phyloP scores from a whole-genome alignment of 2,329 filamentous ascomycete species.

The Pestalotiopsis sp. region DNA sequence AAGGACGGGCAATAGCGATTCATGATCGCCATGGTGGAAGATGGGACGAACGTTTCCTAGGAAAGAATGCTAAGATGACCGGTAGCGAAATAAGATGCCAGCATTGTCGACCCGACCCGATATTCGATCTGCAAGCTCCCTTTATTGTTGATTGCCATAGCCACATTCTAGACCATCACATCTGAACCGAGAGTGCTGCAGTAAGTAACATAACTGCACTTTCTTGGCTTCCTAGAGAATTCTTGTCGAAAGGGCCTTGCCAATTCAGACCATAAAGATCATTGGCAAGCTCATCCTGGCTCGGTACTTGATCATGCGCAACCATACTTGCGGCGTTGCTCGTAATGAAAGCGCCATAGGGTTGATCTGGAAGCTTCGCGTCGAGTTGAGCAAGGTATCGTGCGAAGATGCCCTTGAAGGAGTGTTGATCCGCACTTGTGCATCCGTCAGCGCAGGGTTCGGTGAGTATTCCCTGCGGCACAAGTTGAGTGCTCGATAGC shows the following conservation, averaged over 20 bases:
- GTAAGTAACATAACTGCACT: slow-evolving; percentile 59
- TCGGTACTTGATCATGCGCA: slow-evolving; percentile 44
- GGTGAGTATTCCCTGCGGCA: slow-evolving; percentile 42
- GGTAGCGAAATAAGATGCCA: too few species aligned
- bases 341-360: slow-evolving; percentile 48
- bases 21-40: too few species aligned
- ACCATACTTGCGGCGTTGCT: slow-evolving; percentile 58
- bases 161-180: neutral
- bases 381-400: slow-evolving; percentile 58
- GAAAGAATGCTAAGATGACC: too few species aligned
- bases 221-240: slow-evolving; percentile 53
- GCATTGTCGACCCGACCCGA: too few species aligned
- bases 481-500: slow-evolving; percentile 36
- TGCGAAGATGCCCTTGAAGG: slow-evolving; percentile 68
- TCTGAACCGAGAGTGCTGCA: slow-evolving; percentile 39
- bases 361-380: slow-evolving; percentile 41
- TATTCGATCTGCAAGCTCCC: neutral
- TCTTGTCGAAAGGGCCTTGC: slow-evolving; percentile 50
- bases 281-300: slow-evolving; percentile 26
- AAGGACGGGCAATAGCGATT: too few species aligned
- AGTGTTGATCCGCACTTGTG: slow-evolving; percentile 38
- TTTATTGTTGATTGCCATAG: neutral
- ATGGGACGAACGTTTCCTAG: too few species aligned
- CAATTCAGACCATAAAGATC: slow-evolving; percentile 52
- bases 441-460: slow-evolving; percentile 41